Conservation (phyloP, 2,329 filamentous ascomycete species). For the Thelonectria discophora region DNA sequence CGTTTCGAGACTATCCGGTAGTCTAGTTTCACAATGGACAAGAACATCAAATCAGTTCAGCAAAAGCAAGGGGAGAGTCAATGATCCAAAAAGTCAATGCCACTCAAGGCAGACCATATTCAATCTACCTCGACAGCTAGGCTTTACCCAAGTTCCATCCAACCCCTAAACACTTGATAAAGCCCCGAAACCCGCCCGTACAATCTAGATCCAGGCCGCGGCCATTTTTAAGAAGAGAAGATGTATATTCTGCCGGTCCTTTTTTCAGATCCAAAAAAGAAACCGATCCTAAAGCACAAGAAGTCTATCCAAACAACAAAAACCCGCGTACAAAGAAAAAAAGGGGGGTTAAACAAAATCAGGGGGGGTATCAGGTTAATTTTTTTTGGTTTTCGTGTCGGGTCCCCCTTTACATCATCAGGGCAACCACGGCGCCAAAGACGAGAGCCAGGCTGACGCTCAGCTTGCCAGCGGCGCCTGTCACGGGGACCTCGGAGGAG, state of each 20-base stretch:
- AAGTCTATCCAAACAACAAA: constrained; percentile 19
- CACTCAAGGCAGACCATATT: background rate
- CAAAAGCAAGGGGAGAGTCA: too few relatives aligned
- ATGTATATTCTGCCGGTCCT: background rate
- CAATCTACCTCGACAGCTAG: background rate
- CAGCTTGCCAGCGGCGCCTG: constrained; percentile 22
- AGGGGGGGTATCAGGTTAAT: background rate
- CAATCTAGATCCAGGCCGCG: background rate
- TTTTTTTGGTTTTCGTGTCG: background rate
- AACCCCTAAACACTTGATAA: background rate
- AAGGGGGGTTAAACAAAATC: background rate
- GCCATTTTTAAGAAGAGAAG: background rate
- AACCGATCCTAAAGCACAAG: constrained; percentile 16
- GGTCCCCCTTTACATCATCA: constrained; percentile 24
- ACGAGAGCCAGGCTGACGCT: constrained; percentile 23
- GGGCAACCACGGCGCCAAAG: constrained; percentile 17
- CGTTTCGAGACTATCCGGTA: too few relatives aligned
- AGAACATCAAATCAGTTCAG: background rate
- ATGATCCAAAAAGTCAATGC: background rate
- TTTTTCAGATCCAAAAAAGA: background rate
- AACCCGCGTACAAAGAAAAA: background rate
- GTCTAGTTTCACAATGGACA: background rate
- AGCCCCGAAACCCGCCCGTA: background rate
- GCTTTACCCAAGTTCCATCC: background rate
- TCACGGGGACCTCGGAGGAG: constrained; percentile 11